Conservation (phyloP, 495 filamentous ascomycete genomes). For the Penicillium maclennaniae region DNA sequence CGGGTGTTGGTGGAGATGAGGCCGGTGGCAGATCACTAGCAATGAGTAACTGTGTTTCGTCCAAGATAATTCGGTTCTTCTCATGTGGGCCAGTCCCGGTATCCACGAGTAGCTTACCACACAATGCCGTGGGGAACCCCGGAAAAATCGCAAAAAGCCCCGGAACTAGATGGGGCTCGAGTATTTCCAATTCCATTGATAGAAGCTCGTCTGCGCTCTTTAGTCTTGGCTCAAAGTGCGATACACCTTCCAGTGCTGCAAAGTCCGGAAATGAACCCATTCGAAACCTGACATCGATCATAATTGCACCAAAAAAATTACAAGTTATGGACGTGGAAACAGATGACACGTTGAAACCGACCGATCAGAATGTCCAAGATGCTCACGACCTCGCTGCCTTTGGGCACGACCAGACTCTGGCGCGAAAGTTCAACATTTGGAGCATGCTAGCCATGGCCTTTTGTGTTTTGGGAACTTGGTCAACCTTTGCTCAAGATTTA, state of each 20-base stretch:
- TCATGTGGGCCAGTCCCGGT: slow-evolving; percentile 15
- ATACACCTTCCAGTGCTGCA: background rate
- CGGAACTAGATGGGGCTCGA: background rate
- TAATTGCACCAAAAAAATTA: background rate
- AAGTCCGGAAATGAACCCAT: slow-evolving; percentile 15
- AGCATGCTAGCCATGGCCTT: slow-evolving; percentile 44
- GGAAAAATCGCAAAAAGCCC: slow-evolving; percentile 1
- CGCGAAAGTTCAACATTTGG: slow-evolving; percentile 47
- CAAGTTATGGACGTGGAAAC: slow-evolving; percentile 31
- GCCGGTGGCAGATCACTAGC: background rate
- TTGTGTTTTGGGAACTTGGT: slow-evolving; percentile 45
- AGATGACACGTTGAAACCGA: slow-evolving; percentile 29
- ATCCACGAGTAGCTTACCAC: slow-evolving; percentile 8
- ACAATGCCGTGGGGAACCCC: slow-evolving; percentile 20
- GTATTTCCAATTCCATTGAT: background rate
- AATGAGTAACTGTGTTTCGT: slow-evolving; percentile 1
- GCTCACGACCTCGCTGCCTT: slow-evolving; percentile 47
- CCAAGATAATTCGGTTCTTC: slow-evolving; percentile 3
- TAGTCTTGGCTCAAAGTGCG: background rate
- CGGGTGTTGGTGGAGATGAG: slow-evolving; percentile 7
- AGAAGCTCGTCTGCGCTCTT: background rate
- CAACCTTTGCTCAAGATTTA: slow-evolving; percentile 44
- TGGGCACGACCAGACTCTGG: slow-evolving; percentile 47
- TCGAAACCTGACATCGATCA: background rate
- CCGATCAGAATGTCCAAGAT: slow-evolving; percentile 39